Percentiles rank a stretch among this genome's conserved stretches.
phyloP scores from a whole-genome alignment of 208 protist species.

The Trichomonas gallinae region DNA sequence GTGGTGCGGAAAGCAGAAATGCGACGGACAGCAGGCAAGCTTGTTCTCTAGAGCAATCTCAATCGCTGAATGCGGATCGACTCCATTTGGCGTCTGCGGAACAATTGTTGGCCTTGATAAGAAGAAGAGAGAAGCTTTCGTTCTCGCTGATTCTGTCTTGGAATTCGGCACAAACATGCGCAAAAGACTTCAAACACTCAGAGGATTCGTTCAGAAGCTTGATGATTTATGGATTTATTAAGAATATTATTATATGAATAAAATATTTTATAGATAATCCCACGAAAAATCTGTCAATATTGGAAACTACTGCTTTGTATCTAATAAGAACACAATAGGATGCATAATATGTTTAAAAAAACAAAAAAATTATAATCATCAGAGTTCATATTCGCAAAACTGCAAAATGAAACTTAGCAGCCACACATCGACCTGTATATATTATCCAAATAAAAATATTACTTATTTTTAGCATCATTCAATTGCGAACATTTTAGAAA shows the following conservation, averaged over 20 bases:
- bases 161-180: background rate
- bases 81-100: background rate
- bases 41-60: background rate
- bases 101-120: background rate
- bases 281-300: too few species aligned
- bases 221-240: conserved; percentile 10
- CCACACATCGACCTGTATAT: too few species aligned
- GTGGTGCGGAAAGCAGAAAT: background rate
- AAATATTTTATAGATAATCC: too few species aligned
- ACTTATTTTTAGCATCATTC: too few species aligned
- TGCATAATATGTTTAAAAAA: too few species aligned
- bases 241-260: background rate
- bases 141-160: background rate
- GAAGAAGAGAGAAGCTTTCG: background rate
- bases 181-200: background rate
- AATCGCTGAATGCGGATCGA: background rate
- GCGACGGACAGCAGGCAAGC: background rate
- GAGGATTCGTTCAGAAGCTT: background rate
- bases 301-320: too few species aligned
- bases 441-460: too few species aligned
- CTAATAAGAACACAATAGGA: too few species aligned
- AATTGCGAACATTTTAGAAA: too few species aligned
- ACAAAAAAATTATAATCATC: too few species aligned
- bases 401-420: too few species aligned
- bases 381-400: too few species aligned